These are phyloP conservation scores for Auricularia sp. DNA, from an alignment of 768 basidiomycete species.

Conservation along the genomic window DNA sequence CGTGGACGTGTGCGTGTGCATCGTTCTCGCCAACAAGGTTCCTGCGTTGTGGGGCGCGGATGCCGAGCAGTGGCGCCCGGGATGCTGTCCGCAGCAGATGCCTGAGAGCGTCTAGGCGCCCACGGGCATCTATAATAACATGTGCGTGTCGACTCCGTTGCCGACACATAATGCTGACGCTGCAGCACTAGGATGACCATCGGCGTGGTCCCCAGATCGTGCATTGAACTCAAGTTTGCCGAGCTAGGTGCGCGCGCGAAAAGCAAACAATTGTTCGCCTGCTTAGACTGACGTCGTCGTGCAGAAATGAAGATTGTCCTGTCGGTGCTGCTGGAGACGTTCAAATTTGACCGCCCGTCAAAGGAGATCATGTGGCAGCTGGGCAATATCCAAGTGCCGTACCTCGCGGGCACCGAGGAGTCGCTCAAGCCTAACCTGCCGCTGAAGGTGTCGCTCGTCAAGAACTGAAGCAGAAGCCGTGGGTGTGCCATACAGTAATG, in stretches of 20 bases:
- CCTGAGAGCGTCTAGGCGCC: constrained; percentile 1
- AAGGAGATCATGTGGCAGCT: constrained; percentile 1
- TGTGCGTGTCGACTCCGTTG: neutral
- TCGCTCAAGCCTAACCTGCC: constrained; percentile 1
- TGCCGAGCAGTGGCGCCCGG: constrained; percentile 5
- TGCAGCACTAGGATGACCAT: neutral
- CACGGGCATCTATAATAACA: constrained; percentile 6
- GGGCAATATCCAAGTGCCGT: constrained; percentile 2
- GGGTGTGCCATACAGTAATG: no score
- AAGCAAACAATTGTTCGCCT: no score
- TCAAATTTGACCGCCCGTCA: neutral
- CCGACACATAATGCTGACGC: neutral
- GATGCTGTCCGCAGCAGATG: constrained; percentile 1
- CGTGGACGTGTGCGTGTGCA: constrained; percentile 12
- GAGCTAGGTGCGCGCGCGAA: constrained; percentile 3
- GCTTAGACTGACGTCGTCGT: no score
- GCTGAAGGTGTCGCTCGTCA: constrained; percentile 1
- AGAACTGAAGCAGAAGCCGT: no score
- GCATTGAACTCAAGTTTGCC: constrained; percentile 1
- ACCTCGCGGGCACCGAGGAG: neutral
- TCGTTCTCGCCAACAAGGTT: neutral
- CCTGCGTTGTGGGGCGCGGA: constrained; percentile 4
- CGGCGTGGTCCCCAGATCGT: neutral
- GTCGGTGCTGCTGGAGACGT: constrained; percentile 2
- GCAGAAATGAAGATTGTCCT: neutral